phyloP scores from a whole-genome alignment of 768 basidiomycete genomes.

The Trametes punicea region DNA sequence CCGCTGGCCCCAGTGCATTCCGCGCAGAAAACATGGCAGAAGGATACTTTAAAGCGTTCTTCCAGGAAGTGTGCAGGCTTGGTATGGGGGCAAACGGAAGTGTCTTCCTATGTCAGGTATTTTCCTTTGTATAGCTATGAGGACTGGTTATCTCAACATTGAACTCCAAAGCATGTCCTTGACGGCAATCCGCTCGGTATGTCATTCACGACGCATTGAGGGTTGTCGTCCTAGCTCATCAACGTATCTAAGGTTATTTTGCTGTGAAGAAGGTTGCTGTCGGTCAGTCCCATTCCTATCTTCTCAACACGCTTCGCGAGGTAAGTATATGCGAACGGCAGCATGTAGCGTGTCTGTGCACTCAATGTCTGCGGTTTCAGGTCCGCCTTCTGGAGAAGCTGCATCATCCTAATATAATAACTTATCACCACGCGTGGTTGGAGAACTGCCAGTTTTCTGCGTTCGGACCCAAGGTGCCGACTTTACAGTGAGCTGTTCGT shows the following conservation, averaged over 20 bases:
- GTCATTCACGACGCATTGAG: neutral
- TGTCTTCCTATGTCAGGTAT: slow-evolving; percentile 84
- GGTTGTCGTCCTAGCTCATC: neutral
- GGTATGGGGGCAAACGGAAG: slow-evolving; percentile 96
- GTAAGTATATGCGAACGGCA: slow-evolving; percentile 36
- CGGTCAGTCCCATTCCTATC: slow-evolving; percentile 83
- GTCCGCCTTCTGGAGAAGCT: slow-evolving; percentile 83
- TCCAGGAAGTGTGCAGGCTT: slow-evolving; percentile 81
- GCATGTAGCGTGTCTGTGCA: neutral
- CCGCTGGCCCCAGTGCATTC: slow-evolving; percentile 40
- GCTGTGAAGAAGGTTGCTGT: slow-evolving; percentile 98
- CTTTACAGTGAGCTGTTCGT: slow-evolving; percentile 63
- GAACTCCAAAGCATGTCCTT: slow-evolving; percentile 61
- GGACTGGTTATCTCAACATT: neutral
- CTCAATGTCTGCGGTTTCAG: slow-evolving; percentile 29
- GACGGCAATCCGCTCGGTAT: slow-evolving; percentile 82
- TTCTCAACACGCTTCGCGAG: slow-evolving; percentile 79
- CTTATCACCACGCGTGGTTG: slow-evolving; percentile 95
- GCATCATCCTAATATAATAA: slow-evolving; percentile 90
- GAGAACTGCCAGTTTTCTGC: slow-evolving; percentile 82
- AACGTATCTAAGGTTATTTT: slow-evolving; percentile 57
- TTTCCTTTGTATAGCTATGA: slow-evolving; percentile 16
- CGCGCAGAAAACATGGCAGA: slow-evolving; percentile 77
- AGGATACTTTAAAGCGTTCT: slow-evolving; percentile 92
- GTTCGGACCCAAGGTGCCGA: slow-evolving; percentile 85